These are phyloP conservation scores for Emericellopsis cladophorae DNA, from an alignment of 2,329 filamentous ascomycete genomes.

Conservation along the genomic window DNA sequence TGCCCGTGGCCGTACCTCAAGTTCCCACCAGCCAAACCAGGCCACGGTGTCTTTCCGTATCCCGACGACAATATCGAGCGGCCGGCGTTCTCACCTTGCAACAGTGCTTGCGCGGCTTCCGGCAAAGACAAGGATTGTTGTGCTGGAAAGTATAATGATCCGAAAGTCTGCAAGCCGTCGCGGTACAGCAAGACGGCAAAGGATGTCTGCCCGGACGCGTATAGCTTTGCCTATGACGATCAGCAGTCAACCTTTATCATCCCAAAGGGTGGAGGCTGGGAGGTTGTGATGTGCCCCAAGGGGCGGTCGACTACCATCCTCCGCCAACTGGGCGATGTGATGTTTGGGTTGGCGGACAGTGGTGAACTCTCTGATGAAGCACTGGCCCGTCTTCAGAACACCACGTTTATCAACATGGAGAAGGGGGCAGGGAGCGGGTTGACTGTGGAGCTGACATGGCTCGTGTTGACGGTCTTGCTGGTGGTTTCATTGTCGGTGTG, in stretches of 20 bases:
- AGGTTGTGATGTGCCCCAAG: conserved; percentile 64
- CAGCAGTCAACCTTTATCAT: conserved; percentile 47
- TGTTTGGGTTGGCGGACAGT: conserved; percentile 31
- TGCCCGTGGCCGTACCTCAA: conserved; percentile 71
- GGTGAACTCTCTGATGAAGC: conserved; percentile 21
- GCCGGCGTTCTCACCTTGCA: conserved; percentile 65
- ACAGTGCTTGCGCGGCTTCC: conserved; percentile 61
- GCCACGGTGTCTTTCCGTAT: conserved; percentile 69
- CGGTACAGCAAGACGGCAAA: conserved; percentile 61
- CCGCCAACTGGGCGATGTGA: conserved; percentile 33
- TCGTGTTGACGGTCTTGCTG: not conserved
- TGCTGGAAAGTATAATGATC: conserved; percentile 52
- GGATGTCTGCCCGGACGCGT: conserved; percentile 69
- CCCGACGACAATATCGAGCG: conserved; percentile 62
- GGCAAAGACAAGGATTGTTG: conserved; percentile 61
- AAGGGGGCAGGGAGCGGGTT: conserved; percentile 10
- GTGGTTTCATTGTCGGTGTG: not conserved
- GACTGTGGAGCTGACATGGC: conserved; percentile 4
- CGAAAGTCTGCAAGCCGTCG: conserved; percentile 51
- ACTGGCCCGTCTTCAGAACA: conserved; percentile 17
- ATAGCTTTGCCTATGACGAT: conserved; percentile 60
- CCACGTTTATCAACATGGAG: conserved; percentile 20
- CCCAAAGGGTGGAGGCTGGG: conserved; percentile 59
- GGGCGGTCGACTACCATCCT: conserved; percentile 49
- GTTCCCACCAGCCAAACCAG: conserved; percentile 53